Conservation (phyloP, 169 alveolate species). For the Plasmodium billcollinsi region DNA sequence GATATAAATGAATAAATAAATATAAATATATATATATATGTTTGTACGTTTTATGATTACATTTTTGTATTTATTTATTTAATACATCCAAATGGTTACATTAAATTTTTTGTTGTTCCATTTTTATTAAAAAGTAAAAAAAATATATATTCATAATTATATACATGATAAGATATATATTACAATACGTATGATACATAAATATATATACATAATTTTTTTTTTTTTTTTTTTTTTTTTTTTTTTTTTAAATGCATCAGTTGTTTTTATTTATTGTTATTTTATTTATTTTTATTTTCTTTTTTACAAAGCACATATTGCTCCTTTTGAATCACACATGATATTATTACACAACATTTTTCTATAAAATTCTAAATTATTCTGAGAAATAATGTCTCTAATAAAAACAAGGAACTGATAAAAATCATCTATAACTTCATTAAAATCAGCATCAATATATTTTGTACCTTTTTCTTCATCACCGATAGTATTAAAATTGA, state of each 20-base stretch:
- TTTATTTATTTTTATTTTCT: not conserved
- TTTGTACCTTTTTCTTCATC: constrained; percentile 56
- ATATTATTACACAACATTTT: constrained; percentile 59
- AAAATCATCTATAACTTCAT: constrained; percentile 55
- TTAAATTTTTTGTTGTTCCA: too few relatives aligned
- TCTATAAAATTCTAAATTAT: constrained; percentile 57
- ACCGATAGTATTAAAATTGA: constrained; percentile 56
- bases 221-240: not conserved
- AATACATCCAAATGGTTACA: too few relatives aligned
- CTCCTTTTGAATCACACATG: constrained; percentile 63
- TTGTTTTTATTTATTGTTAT: too few relatives aligned
- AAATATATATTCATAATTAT: too few relatives aligned
- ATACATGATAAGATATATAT: too few relatives aligned
- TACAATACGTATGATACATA: too few relatives aligned
- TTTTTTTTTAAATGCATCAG: not conserved
- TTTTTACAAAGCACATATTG: constrained; percentile 45
- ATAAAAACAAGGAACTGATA: constrained; percentile 54
- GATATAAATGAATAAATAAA: not conserved
- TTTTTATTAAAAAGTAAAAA: too few relatives aligned
- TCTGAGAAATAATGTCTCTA: constrained; percentile 46
- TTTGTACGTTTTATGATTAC: not conserved
- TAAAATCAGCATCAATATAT: constrained; percentile 68
- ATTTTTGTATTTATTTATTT: not conserved
- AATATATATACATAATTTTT: not conserved
- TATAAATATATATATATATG: not conserved